Percentiles rank a stretch among this genome's conserved stretches.
Evolutionary conservation across 306 rosid species (phyloP).

Genomic region (Cucumis cinereus): DNA sequence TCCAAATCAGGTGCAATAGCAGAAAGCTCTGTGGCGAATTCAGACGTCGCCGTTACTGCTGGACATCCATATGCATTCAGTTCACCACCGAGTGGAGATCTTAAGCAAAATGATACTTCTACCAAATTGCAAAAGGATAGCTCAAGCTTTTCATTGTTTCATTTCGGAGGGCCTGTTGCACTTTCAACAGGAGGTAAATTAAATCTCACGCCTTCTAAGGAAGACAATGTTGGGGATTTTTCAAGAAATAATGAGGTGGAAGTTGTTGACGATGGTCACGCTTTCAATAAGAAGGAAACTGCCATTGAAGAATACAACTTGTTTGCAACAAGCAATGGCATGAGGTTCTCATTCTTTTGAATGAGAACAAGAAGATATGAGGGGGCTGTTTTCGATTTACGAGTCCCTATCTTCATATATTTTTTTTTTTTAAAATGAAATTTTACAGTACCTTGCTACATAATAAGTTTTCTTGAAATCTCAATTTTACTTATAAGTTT

Average conservation of each 20-base stretch:
- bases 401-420: conserved; percentile 47
- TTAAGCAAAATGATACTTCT: conserved; percentile 24
- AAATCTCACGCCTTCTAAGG: conserved; percentile 25
- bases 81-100: conserved; percentile 25
- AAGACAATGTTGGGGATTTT: conserved; percentile 26
- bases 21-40: conserved; percentile 31
- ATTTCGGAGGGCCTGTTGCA: conserved; percentile 84
- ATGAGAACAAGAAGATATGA: conserved; percentile 39
- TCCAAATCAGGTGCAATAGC: conserved; percentile 30
- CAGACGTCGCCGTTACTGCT: conserved; percentile 28
- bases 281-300: conserved; percentile 53
- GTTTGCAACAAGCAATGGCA: conserved; percentile 70
- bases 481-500: conserved; percentile 32
- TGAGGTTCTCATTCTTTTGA: conserved; percentile 65
- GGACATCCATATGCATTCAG: conserved; percentile 24
- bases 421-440: conserved; percentile 22
- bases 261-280: conserved; percentile 30
- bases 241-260: conserved; percentile 29
- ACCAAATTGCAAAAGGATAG: conserved; percentile 31
- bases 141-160: conserved; percentile 71
- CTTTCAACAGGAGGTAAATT: conserved; percentile 44
- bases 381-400: conserved; percentile 44
- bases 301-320: conserved; percentile 83
- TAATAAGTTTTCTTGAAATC: conserved; percentile 50
- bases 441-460: conserved; percentile 49